Evolutionary conservation across 179 eudicot species (phyloP), one percentile per base, ranked within the genome.

Genomic region (Pouteria campechiana): DNA sequence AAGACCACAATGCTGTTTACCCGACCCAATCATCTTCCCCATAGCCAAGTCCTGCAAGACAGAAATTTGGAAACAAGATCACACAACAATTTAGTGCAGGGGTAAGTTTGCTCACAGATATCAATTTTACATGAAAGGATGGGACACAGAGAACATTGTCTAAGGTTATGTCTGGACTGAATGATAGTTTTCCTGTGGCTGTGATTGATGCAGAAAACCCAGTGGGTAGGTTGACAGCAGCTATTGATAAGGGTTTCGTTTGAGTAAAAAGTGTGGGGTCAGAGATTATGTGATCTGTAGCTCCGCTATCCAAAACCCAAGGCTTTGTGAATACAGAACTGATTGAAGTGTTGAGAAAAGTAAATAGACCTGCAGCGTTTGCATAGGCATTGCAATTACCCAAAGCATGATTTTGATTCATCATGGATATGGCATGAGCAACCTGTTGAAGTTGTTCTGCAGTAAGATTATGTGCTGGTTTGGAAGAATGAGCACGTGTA

Each of bases 71-170:
- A 21, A 3, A 9, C 2, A 48, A 34, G 2, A 10, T 22, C 8
- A 23, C 14, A 9, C 4, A 11, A 22, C 18, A 47, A 2, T 0
- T 1, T 2, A 41, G 24, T 0, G 8, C 3, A 0, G 0, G 1
- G 3, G 6, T 15, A 12, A 46, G 39, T 1, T 31, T 31, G 24
- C 17, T 12, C 0, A 46, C 6, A 0, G 7, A 32, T 1, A 46
- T 46, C 2, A 31, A 11, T 4, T 46, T 46, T 5, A 46, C 10
- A 13, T 24, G 21, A 11, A 47, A 32, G 3, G 41, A 47, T n/a
- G 52, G 41, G 21, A 47, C 52, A 24, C 21, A 48, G 7, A 48
- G 15, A 15, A 48, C 41, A 33, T 48, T 33, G n/a, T 32, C 19
- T 8, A 47, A 15, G 13, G 14, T 20, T 2, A 19, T 4, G 1